A percentile compares a stretch with the other conserved stretches of the same genome.
These are phyloP conservation scores for Fusarium papillatum DNA, from an alignment of 2,329 filamentous ascomycete species.

Conservation along the genomic window DNA sequence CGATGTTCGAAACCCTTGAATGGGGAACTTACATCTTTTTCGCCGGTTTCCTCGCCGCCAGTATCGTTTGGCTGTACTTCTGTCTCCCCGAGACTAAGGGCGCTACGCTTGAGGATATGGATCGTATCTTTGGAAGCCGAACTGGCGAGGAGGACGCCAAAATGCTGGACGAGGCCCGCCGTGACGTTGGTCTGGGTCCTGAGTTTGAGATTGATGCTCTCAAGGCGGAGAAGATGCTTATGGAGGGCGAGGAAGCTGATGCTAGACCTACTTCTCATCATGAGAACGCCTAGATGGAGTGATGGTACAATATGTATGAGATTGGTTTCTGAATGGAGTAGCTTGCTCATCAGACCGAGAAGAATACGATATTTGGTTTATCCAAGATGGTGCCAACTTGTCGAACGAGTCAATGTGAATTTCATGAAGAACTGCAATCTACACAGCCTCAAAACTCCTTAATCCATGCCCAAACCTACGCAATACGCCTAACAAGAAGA, in stretches of 20 bases:
- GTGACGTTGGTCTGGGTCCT: slow-evolving; percentile 37
- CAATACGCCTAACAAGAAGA: neutral
- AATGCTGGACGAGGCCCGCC: slow-evolving; percentile 36
- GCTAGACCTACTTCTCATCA: slow-evolving; percentile 24
- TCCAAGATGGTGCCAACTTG: neutral
- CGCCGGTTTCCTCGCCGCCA: slow-evolving; percentile 60
- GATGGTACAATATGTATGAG: neutral
- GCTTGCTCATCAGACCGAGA: neutral
- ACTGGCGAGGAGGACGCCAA: slow-evolving; percentile 45
- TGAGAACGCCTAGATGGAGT: slow-evolving; percentile 26
- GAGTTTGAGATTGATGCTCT: slow-evolving; percentile 31
- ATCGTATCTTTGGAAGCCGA: slow-evolving; percentile 61
- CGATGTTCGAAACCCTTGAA: slow-evolving; percentile 51
- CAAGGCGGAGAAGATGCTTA: slow-evolving; percentile 36
- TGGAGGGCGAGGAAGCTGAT: slow-evolving; percentile 33
- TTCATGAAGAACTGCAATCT: neutral
- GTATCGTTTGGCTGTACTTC: slow-evolving; percentile 63
- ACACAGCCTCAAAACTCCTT: neutral
- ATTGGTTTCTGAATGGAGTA: neutral
- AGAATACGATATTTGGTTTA: neutral
- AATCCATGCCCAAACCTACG: neutral
- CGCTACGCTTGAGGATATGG: slow-evolving; percentile 67
- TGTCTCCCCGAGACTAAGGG: slow-evolving; percentile 69
- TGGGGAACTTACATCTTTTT: slow-evolving; percentile 72
- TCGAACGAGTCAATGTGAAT: neutral